Conservation (phyloP, 2,329 filamentous ascomycete genomes). For the Colletotrichum phormii region DNA sequence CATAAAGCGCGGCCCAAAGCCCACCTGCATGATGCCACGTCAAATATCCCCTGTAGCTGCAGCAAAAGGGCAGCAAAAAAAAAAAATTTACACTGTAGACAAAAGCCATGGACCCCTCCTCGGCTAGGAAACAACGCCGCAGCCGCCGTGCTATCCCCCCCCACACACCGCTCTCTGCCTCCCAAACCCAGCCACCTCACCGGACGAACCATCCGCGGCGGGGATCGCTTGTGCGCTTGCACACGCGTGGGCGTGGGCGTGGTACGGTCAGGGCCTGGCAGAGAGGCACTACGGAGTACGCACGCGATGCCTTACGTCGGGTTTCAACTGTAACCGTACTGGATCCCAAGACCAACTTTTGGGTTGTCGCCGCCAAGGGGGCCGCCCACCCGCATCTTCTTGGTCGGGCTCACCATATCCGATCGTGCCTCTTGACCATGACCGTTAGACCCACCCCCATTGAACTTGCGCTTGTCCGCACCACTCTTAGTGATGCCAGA, state of each 20-base stretch:
- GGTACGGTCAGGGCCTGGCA: neutral
- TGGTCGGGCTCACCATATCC: conserved; percentile 59
- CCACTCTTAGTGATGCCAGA: conserved; percentile 57
- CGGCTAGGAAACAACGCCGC: conserved; percentile 14
- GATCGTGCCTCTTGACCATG: conserved; percentile 45
- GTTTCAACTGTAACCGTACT: conserved; percentile 50
- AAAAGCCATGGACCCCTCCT: neutral
- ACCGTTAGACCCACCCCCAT: conserved; percentile 44
- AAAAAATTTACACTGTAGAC: neutral
- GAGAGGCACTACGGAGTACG: neutral
- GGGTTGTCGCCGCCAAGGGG: conserved; percentile 49
- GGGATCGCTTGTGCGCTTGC: neutral
- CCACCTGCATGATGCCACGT: conserved; percentile 23
- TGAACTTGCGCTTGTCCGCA: conserved; percentile 64
- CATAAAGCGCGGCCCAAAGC: neutral
- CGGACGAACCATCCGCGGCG: conserved; percentile 23
- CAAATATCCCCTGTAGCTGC: conserved; percentile 27
- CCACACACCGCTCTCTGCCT: conserved; percentile 32
- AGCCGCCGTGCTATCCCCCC: conserved; percentile 33
- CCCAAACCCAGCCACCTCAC: conserved; percentile 31
- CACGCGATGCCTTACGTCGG: neutral
- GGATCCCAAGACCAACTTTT: conserved; percentile 65
- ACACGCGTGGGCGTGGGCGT: neutral
- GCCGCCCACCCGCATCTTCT: conserved; percentile 61
- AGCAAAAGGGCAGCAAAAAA: neutral